Evolutionary conservation across 768 basidiomycete genomes (phyloP), one percentile per base, ranked within the genome.

Genomic region (Tephrocybe sp.): DNA sequence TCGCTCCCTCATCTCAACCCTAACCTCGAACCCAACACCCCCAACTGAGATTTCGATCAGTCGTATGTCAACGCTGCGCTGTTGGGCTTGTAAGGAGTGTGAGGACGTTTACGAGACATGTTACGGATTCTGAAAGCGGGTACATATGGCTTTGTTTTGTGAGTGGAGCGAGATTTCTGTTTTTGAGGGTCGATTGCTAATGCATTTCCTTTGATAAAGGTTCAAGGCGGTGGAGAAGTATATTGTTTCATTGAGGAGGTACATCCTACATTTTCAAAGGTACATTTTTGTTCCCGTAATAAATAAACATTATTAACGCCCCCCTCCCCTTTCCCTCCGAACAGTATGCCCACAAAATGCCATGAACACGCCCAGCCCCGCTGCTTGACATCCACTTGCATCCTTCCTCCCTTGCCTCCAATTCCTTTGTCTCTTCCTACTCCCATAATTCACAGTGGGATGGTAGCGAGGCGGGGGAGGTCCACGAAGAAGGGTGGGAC

Each of bases 231-330:
- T 91, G 0, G 84, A 86, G 58, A 77, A 75, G 53, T 93, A 90
- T 54, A 91, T 93, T 44, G 72, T 81, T 12, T 71, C 82, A 1
- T 71, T 93, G 40, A 73, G 87, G 52, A 78, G 79, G 55, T 86
- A 85, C 90, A 93, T 61, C 91, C 90, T 0, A 89, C 89, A 2
- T 91, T 90, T 61, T 91, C 91, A 47, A 92, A 92, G 79, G 90
- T 86, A 16, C 11, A 18, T 39, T 40, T 49, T 38, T 4, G 15
- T 16, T 16, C 39, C 34, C 19, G 9, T 47, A 15, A 13, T 11
- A n/a, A n/a, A n/a, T n/a, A n/a, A n/a, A n/a, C 9, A 0, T 13
- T 26, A 19, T 15, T n/a, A n/a, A 12, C 30, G 3, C 12, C 43
- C 25, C 19, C 43, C 27, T 15, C 48, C 21, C 24, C n/a, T 26